Evolutionary conservation across 176 grass and related monocot genomes (phyloP).

Genomic region (Juncus effusus): DNA sequence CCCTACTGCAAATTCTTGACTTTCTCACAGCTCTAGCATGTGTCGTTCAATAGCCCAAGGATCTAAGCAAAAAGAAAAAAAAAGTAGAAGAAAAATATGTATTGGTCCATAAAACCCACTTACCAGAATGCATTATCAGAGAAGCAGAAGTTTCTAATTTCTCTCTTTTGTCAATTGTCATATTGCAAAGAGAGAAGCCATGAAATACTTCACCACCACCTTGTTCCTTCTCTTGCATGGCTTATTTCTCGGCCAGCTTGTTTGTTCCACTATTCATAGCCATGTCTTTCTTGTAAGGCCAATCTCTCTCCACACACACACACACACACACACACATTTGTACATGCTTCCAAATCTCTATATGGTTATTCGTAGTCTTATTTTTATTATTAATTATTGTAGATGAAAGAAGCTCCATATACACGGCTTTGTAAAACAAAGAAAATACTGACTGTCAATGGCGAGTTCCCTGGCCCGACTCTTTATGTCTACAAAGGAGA

Average conservation of each 20-base stretch:
- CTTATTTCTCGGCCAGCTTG: not conserved
- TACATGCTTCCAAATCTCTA: not conserved
- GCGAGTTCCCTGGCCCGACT: conserved; percentile 60
- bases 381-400: conserved; percentile 1
- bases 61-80: no score
- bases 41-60: no score
- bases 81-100: no score
- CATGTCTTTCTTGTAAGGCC: conserved; percentile 23
- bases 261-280: conserved; percentile 3
- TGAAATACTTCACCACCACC: not conserved
- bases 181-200: not conserved
- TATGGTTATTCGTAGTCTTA: conserved; percentile 1
- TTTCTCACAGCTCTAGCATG: no score
- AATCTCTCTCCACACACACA: not conserved
- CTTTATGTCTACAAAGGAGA: conserved; percentile 48
- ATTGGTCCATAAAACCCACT: no score
- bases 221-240: conserved; percentile 22
- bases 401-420: conserved; percentile 49
- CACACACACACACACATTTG: not conserved
- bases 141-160: not conserved
- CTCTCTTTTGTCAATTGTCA: not conserved
- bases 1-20: no score
- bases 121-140: no score
- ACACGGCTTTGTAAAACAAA: conserved; percentile 51
- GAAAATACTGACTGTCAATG: conserved; percentile 56